A percentile compares a stretch with the other conserved stretches of the same genome.
phyloP scores from a whole-genome alignment of 805 yeast genomes.

The Zygoascus bituminiphila region DNA sequence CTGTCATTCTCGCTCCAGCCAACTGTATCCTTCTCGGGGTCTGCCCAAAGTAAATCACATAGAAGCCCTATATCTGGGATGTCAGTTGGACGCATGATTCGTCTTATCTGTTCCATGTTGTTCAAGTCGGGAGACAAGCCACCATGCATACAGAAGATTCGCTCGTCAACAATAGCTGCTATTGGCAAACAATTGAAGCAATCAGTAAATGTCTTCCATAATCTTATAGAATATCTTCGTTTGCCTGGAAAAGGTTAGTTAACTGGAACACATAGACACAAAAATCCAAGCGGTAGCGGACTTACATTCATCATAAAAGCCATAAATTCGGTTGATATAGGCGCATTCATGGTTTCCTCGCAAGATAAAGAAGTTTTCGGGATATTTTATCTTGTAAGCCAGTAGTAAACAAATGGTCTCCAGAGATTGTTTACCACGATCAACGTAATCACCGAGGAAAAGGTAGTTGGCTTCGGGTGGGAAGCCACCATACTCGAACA shows the following conservation, averaged over 20 bases:
- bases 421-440: slow-evolving; percentile 94
- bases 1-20: slow-evolving; percentile 99
- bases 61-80: slow-evolving; percentile 95
- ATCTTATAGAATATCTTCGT: slow-evolving; percentile 94
- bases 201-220: slow-evolving; percentile 98
- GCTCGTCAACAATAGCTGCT: slow-evolving; percentile 96
- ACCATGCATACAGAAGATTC: slow-evolving; percentile 98
- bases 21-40: slow-evolving; percentile 95
- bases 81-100: slow-evolving; percentile 99
- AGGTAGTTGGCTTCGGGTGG: slow-evolving; percentile 98
- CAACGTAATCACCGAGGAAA: slow-evolving; percentile 95
- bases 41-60: slow-evolving; percentile 96
- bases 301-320: slow-evolving; percentile 92
- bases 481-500: slow-evolving; percentile 97
- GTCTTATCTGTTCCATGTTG: slow-evolving; percentile 96
- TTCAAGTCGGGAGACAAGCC: slow-evolving; percentile 96
- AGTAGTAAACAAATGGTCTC: slow-evolving; percentile 91
- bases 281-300: slow-evolving; percentile 24
- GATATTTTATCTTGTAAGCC: slow-evolving; percentile 96
- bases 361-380: slow-evolving; percentile 92
- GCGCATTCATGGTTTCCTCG: slow-evolving; percentile 99
- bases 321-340: slow-evolving; percentile 93
- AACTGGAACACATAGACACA: slow-evolving; percentile 36
- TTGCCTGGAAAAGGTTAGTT: slow-evolving; percentile 35
- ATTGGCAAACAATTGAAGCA: slow-evolving; percentile 97